Base-by-base conservation (phyloP, 176 grass and related monocot species). In the Coix lacrymajobi region DNA sequence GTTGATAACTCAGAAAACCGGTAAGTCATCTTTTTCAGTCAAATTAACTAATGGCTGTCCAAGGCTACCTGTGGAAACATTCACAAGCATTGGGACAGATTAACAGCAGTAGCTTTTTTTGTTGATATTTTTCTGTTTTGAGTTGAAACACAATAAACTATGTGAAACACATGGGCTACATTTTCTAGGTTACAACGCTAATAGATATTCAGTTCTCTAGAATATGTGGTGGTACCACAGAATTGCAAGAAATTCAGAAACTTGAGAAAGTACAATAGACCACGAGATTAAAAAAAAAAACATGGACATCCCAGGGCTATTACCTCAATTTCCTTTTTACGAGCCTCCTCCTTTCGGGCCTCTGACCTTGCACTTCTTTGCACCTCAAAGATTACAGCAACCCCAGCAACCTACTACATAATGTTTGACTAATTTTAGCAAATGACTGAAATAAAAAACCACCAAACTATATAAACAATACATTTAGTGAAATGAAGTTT, bases 331-430 rank as follows among this genome's bases (percentile, higher is more conserved):
- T 93, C 91, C 39, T 76, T 84, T 64, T 48, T 93, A 9, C 88
- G 85, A 29, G 81, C 72, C 63, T 88, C 88, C 85, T 93, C 91
- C 62, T 93, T 93, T 37, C 88, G 72, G 46, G 83, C 75, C 68
- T 93, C 91, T 12, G 91, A 93, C 33, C 88, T 88, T 73, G 91
- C 88, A 84, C 88, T 90, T 90, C 91, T 90, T 86, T 93, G 91
- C 69, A 93, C 91, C 79, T 93, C 88, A 88, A 84, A 93, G 32
- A 90, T 88, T 29, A 93, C 80, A 69, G 83, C 91, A 80, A 46
- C 85, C 6, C 85, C 91, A 83, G 82, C 88, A 83, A 93, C 91
- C 91, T 90, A 88, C 74, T 80, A 90, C 29, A 81, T 63, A 81
- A 85, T 44, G 39, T 52, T 85, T 40, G 32, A 38, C 38, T 75